phyloP scores from a whole-genome alignment of 805 yeast species.

The Cyberlindnera euphorbiae region DNA sequence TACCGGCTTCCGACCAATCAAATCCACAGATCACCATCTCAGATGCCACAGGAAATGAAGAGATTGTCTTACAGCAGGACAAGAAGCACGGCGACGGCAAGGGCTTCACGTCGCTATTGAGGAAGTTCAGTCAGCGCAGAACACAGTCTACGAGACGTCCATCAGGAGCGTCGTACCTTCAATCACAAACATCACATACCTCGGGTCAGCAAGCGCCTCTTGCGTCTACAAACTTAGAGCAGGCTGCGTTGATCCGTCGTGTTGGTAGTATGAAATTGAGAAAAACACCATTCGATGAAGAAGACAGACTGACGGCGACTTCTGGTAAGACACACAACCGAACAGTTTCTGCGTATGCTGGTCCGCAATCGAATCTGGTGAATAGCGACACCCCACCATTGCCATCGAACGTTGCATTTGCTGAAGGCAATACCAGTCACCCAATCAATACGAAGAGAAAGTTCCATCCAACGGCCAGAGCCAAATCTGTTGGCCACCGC shows the following conservation, averaged over 20 bases:
- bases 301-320: conserved; percentile 4
- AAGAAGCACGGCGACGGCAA: conserved; percentile 28
- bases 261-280: conserved; percentile 23
- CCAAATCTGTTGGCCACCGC: conserved; percentile 83
- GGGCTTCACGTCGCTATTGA: conserved; percentile 26
- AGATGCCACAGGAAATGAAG: conserved; percentile 34
- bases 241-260: conserved; percentile 20
- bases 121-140: conserved; percentile 28
- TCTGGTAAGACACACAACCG: conserved; percentile 21
- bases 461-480: conserved; percentile 79
- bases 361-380: conserved; percentile 4
- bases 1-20: conserved; percentile 37
- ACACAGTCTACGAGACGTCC: conserved; percentile 24
- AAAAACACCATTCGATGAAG: conserved; percentile 17
- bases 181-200: background rate
- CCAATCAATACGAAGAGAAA: conserved; percentile 25
- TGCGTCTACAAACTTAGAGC: conserved; percentile 4
- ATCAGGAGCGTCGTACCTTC: conserved; percentile 8
- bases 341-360: conserved; percentile 27
- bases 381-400: conserved; percentile 9
- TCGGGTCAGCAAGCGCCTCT: too few species aligned
- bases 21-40: conserved; percentile 35
- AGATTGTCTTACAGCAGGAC: conserved; percentile 31
- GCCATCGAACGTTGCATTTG: conserved; percentile 1
- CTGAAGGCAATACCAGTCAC: conserved; percentile 3